Conservation (phyloP, 352 stramenopile species). For the Globisporangium okanoganense region DNA sequence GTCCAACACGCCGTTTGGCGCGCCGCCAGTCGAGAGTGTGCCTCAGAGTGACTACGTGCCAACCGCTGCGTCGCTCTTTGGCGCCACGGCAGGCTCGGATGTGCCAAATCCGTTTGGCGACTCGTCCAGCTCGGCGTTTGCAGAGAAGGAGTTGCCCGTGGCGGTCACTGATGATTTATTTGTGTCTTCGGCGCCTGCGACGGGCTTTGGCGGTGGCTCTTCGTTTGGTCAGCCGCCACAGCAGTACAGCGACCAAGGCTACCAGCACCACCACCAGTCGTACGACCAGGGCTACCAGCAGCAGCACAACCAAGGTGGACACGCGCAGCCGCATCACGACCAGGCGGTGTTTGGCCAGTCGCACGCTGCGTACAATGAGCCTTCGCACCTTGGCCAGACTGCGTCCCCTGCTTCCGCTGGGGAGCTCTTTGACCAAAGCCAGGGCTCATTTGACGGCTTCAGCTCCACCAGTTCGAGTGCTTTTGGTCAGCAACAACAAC, state of each 20-base stretch:
- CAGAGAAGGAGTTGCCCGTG: slow-evolving; percentile 48
- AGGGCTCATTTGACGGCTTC: slow-evolving; percentile 11
- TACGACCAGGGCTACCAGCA: slow-evolving; percentile 25
- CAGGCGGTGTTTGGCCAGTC: slow-evolving; percentile 12
- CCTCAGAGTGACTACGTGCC: slow-evolving; percentile 18
- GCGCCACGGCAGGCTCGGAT: slow-evolving; percentile 35
- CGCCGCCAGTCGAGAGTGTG: background rate
- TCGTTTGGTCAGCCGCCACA: slow-evolving; percentile 28
- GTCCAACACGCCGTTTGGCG: slow-evolving; percentile 10
- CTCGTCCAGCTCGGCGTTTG: slow-evolving; percentile 20
- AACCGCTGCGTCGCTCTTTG: slow-evolving; percentile 63
- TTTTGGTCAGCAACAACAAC: slow-evolving; percentile 12
- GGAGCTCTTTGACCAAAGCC: slow-evolving; percentile 24
- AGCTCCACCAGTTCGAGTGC: slow-evolving; percentile 10
- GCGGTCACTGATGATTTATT: slow-evolving; percentile 61
- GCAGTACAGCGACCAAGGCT: slow-evolving; percentile 26
- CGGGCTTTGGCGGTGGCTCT: slow-evolving; percentile 23
- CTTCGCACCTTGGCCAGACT: slow-evolving; percentile 23
- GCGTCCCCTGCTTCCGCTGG: slow-evolving; percentile 15
- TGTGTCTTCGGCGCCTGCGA: slow-evolving; percentile 29
- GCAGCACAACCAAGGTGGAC: slow-evolving; percentile 14
- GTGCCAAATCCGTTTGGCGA: slow-evolving; percentile 48
- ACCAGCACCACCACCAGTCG: slow-evolving; percentile 17
- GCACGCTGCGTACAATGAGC: slow-evolving; percentile 8
- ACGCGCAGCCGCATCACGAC: slow-evolving; percentile 8